phyloP scores from a whole-genome alignment of 2,329 filamentous ascomycete genomes.

The Scortechinia acanthostroma region DNA sequence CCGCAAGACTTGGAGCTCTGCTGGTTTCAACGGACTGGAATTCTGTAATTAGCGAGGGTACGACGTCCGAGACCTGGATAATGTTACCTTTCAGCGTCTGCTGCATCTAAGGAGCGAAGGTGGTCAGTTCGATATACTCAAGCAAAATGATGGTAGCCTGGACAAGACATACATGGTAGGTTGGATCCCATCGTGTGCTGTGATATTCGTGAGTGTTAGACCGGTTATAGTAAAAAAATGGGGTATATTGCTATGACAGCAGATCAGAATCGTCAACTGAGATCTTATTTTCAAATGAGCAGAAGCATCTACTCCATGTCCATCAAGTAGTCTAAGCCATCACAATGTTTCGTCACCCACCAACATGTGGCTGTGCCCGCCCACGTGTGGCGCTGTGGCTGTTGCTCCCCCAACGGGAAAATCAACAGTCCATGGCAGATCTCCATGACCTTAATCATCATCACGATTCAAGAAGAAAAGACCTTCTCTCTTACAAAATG shows the following conservation, averaged over 20 bases:
- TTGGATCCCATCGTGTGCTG: not conserved
- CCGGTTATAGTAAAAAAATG: too few relatives aligned
- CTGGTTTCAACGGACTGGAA: constrained; percentile 74
- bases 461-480: not conserved
- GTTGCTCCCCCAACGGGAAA: not conserved
- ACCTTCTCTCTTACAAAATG: not conserved
- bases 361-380: constrained; percentile 1
- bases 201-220: constrained; percentile 1
- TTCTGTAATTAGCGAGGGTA: not conserved
- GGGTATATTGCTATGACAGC: too few relatives aligned
- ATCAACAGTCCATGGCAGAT: too few relatives aligned
- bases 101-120: constrained; percentile 75
- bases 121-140: not conserved
- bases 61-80: constrained; percentile 12
- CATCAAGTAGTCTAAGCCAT: too few relatives aligned
- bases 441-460: not conserved
- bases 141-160: too few relatives aligned
- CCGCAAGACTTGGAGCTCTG: constrained; percentile 86
- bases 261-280: too few relatives aligned
- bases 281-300: too few relatives aligned
- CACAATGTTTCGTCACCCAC: constrained; percentile 1
- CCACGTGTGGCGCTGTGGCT: not conserved
- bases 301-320: too few relatives aligned
- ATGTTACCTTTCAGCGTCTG: constrained; percentile 83
- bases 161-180: not conserved